Conservation (phyloP, 345 rosid species). For the Kandelia obovata region DNA sequence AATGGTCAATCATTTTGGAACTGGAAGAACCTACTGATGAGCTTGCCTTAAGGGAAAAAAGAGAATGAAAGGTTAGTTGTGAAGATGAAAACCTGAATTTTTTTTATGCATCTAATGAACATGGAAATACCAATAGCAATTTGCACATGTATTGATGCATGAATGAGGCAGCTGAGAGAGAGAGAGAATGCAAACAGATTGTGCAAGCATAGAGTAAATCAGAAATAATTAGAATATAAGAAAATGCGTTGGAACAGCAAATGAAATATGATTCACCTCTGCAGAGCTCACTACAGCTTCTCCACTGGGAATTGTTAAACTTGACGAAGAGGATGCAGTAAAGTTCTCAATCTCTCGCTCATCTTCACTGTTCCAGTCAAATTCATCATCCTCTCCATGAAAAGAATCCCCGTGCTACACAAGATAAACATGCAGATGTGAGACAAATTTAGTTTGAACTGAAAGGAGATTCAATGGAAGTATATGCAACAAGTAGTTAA, state of each 20-base stretch:
- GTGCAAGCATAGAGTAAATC: no score
- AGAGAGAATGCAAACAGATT: no score
- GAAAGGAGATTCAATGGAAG: no score
- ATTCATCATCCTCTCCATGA: constrained; percentile 32
- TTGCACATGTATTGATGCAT: background rate
- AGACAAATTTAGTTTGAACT: no score
- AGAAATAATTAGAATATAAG: no score
- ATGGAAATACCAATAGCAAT: background rate
- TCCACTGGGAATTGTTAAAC: constrained; percentile 23
- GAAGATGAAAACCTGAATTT: background rate
- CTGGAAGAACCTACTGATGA: constrained; percentile 47
- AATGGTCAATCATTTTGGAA: constrained; percentile 50
- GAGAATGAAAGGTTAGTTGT: constrained; percentile 10
- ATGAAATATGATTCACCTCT: constrained; percentile 12
- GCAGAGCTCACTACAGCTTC: constrained; percentile 17
- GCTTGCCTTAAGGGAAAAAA: constrained; percentile 40
- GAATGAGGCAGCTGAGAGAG: background rate
- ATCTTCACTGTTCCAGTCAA: constrained; percentile 71
- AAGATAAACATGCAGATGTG: background rate
- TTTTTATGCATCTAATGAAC: background rate
- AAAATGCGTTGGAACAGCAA: background rate
- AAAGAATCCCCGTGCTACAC: constrained; percentile 37
- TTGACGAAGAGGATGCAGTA: constrained; percentile 23
- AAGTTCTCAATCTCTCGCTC: constrained; percentile 52
- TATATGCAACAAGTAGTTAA: no score